Evolutionary conservation across 495 filamentous ascomycete species (phyloP), one percentile per base, ranked within the genome.

Genomic region (Penicillium macrosclerotiorum): DNA sequence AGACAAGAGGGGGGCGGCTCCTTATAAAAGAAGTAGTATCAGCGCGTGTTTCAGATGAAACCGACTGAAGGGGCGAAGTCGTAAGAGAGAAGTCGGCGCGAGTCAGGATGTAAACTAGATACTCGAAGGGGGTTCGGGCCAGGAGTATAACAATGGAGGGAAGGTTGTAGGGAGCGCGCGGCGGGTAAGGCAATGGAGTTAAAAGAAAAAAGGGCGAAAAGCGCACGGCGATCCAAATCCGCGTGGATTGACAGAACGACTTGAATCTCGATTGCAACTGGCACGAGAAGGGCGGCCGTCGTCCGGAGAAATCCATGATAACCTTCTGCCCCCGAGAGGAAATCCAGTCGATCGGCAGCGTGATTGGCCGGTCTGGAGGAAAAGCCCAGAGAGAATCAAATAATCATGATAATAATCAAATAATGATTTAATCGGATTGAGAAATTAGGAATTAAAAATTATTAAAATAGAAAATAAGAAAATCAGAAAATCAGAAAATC

Each of bases 101-200:
- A 37, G 43, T 6, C 32, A 43, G 26, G 37, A 30, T 27, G 34
- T 39, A 36, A 33, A 31, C 25, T 8, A 39, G 34, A 12, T 38
- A 53, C 37, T n/a, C n/a, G n/a, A n/a, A n/a, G n/a, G n/a, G n/a
- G n/a, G n/a, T n/a, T n/a, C n/a, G n/a, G n/a, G n/a, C n/a, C n/a
- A n/a, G 25, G n/a, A 18, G 12, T 25, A 40, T 32, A 22, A 27
- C 14, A 45, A 32, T 22, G 34, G 46, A 41, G 33, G 46, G 18
- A 30, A 52, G 56, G 49, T 58, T 60, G 47, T 51, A 52, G 46
- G 41, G 46, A 44, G 37, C 25, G 52, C 50, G 58, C 52, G 43
- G 38, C 55, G 53, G 54, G 55, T 63, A 59, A 63, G 54, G 65
- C 56, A 60, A 59, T 52, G 54, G 51, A 65, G 59, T 64, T 62